phyloP scores from a whole-genome alignment of 1,284 basidiomycete species.

The Melampsora americana region DNA sequence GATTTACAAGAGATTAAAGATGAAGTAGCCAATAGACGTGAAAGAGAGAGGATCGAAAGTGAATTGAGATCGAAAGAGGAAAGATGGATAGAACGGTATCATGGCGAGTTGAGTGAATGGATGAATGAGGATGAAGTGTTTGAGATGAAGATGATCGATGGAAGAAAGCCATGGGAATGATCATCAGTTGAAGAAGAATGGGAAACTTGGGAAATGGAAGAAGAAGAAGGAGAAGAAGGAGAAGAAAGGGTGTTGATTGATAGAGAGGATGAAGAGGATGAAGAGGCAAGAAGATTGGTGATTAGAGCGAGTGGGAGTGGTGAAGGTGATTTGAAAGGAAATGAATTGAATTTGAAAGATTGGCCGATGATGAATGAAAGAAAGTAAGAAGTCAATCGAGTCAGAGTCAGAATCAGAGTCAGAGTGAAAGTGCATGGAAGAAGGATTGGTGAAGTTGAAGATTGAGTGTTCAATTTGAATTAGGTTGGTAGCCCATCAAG shows the following conservation, averaged over 20 bases:
- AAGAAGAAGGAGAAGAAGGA: not conserved
- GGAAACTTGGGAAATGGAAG: not conserved
- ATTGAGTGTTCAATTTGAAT: too few species aligned
- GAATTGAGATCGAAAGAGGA: not conserved
- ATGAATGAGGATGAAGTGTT: not conserved
- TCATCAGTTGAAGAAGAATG: not conserved
- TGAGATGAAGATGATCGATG: not conserved
- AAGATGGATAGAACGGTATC: not conserved
- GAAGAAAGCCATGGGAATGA: not conserved
- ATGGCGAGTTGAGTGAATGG: not conserved
- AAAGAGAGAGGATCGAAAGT: not conserved
- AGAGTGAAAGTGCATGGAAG: too few species aligned
- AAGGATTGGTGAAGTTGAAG: too few species aligned
- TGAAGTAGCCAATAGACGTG: not conserved
- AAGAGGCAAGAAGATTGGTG: not conserved
- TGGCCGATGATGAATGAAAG: too few species aligned
- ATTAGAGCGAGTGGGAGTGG: not conserved
- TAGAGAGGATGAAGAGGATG: not conserved
- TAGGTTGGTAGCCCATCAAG: too few species aligned
- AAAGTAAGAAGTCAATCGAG: too few species aligned
- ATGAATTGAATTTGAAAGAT: too few species aligned
- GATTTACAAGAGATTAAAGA: not conserved
- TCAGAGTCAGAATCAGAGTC: too few species aligned
- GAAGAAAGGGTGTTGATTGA: not conserved
- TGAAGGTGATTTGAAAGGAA: too few species aligned